phyloP scores from a whole-genome alignment of 2,329 filamentous ascomycete genomes.

The Talaromyces sp. region DNA sequence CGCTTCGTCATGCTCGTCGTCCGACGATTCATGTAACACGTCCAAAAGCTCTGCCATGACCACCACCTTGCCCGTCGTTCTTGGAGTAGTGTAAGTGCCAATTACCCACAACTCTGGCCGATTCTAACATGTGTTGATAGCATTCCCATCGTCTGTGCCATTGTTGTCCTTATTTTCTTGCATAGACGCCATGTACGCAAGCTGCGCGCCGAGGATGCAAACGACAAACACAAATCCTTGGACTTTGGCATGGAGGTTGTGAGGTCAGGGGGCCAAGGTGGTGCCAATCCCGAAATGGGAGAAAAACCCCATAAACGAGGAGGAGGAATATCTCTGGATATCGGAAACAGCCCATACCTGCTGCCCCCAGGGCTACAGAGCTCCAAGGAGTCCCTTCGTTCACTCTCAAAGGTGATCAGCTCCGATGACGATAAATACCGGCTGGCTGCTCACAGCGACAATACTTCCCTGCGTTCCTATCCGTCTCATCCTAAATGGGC shows the following conservation, averaged over 20 bases:
- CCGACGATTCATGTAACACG: conserved; percentile 52
- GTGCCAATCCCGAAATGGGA: conserved; percentile 49
- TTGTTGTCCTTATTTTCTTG: conserved; percentile 67
- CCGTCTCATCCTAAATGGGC: conserved; percentile 27
- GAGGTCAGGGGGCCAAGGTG: conserved; percentile 34
- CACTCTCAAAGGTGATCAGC: conserved; percentile 70
- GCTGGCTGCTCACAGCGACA: conserved; percentile 49
- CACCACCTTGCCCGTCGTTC: conserved; percentile 62
- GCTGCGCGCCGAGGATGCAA: conserved; percentile 69
- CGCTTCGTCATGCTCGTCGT: conserved; percentile 16
- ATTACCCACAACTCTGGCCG: not conserved
- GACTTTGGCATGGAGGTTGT: conserved; percentile 78
- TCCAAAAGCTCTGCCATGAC: conserved; percentile 48
- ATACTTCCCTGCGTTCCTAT: conserved; percentile 30
- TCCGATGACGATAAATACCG: conserved; percentile 83
- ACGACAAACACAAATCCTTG: conserved; percentile 83
- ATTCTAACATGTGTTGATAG: conserved; percentile 47
- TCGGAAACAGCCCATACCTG: conserved; percentile 77
- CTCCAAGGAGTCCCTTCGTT: conserved; percentile 82
- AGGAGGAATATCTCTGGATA: conserved; percentile 56
- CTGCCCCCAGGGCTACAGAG: conserved; percentile 75
- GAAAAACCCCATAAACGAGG: conserved; percentile 52
- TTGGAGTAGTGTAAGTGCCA: conserved; percentile 65
- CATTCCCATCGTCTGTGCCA: conserved; percentile 66
- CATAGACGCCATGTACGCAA: conserved; percentile 74